Percentiles rank a stretch among this genome's conserved stretches.
These are phyloP conservation scores for Ophiostoma angusticollis DNA, from an alignment of 2,329 filamentous ascomycete genomes.

Conservation along the genomic window DNA sequence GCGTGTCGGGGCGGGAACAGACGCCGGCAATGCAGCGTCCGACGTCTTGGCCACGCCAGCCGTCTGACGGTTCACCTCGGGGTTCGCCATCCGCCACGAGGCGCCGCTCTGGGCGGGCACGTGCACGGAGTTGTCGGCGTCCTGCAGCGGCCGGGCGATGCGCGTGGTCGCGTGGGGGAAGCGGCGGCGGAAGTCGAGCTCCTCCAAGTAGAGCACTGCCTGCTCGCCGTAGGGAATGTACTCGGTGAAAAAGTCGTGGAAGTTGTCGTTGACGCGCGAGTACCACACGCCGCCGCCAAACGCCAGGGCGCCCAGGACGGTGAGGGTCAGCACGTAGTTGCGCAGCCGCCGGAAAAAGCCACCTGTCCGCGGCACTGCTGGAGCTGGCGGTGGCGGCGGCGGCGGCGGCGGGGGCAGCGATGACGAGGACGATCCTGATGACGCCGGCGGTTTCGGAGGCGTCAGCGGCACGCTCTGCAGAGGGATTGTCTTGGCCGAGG, in stretches of 20 bases:
- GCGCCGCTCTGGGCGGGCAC: slow-evolving; percentile 79
- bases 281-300: slow-evolving; percentile 88
- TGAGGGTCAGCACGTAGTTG: slow-evolving; percentile 62
- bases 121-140: slow-evolving; percentile 58
- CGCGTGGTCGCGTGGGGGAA: slow-evolving; percentile 44
- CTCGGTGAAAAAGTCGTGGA: slow-evolving; percentile 97
- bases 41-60: slow-evolving; percentile 16
- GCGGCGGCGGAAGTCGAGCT: slow-evolving; percentile 79
- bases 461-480: slow-evolving; percentile 27
- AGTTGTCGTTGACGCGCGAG: slow-evolving; percentile 87
- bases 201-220: slow-evolving; percentile 87
- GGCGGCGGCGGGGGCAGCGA: slow-evolving; percentile 23
- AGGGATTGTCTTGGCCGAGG: slow-evolving; percentile 25
- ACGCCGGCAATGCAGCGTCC: not conserved
- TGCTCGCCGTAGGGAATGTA: slow-evolving; percentile 92
- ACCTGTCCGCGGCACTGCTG: slow-evolving; percentile 41
- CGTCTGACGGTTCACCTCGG: slow-evolving; percentile 43
- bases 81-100: slow-evolving; percentile 63
- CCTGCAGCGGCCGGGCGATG: slow-evolving; percentile 33
- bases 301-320: slow-evolving; percentile 62
- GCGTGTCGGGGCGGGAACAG: not conserved
- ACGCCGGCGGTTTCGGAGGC: slow-evolving; percentile 27
- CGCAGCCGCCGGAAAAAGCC: slow-evolving; percentile 59
- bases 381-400: slow-evolving; percentile 24
- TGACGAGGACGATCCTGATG: slow-evolving; percentile 13